Base-by-base conservation (phyloP, 2,329 filamentous ascomycete genomes). In the Aspergillus sp. region DNA sequence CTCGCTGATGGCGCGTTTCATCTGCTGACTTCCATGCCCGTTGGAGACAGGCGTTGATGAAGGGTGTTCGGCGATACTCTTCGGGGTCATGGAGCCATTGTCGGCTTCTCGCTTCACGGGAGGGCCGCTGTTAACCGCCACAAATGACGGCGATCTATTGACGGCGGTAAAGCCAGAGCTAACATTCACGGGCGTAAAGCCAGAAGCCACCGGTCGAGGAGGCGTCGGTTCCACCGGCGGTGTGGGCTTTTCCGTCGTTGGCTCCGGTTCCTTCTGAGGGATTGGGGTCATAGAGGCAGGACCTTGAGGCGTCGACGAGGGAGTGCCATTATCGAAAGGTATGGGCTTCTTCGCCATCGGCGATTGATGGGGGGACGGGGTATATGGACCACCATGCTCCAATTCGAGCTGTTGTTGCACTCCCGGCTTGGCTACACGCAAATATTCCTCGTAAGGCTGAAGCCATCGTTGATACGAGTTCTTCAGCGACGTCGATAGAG, bases 381-480 rank as follows among this genome's bases (percentile, higher is more conserved):
- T 97, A 56, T 94, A 84, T 14, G 93, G 91, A 1, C 93, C 94
- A 54, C 93, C 93, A 65, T 97, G 91, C 70, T 97, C 92, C 57
- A 89, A 83, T 69, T 97, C 93, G 9, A 97, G 78, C 72, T 97
- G 91, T 64, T 97, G 92, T 64, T 97, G 93, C n/a, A 97, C 92
- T 25, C 91, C 90, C 3, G 94, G 94, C 70, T 97, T 97, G 48
- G 91, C 93, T 13, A 93, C 78, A 48, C 89, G 84, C 41, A 99
- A 77, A 68, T 96, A 99, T 58, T 97, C 91, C 72, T 99, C 94
- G 64, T 97, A 99, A 0, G 94, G 94, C 66, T 91, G 90, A 3
- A 99, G 85, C 90, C 94, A 99, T 74, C 93, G 87, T 70, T 96
- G 91, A 64, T 95, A 99, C 0, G 94, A 97, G 71, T 99, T 99